Evolutionary conservation across 345 rosid species (phyloP), one percentile per base, ranked within the genome.

Genomic region (sweet orange (Citrus sinensis)): DNA sequence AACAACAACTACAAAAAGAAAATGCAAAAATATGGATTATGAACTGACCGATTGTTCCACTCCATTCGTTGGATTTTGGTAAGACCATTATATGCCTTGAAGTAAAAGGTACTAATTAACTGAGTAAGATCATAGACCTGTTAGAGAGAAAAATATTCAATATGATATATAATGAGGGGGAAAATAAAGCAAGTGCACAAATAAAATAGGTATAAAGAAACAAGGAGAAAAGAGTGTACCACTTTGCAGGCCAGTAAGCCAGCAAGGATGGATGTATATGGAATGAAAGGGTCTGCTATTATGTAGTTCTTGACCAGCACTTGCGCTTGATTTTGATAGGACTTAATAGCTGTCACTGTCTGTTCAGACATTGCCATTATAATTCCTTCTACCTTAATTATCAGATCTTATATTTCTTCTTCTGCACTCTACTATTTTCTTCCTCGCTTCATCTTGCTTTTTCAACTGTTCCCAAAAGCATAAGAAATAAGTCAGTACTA

Each of bases 31-130:
- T 46, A 62, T 7, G 67, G 56, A 61, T 60, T 70, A 54, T 54
- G 14, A 20, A 66, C 83, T 84, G 80, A 92, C 98, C 98, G 85
- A 65, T 95, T 93, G 80, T 92, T 93, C 98, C 98, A 95, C 76
- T 95, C 98, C 66, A 87, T 75, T 59, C 88, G 87, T 72, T 95
- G 92, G 39, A 83, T 58, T 78, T 90, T 89, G 39, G 93, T 82
- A 59, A 95, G 91, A 77, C 82, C 81, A 68, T 86, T 46, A 75
- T 88, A 95, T 42, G 90, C 73, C 87, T 87, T 93, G 81, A 86
- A 79, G 82, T 90, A 89, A 83, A 86, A 80, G 70, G 80, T 81
- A 80, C 98, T 93, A 77, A 90, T 70, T 70, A 89, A 73, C 51
- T 90, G 86, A 11, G 89, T 75, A 73, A 92, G 86, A 86, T 93